Evolutionary conservation across 768 basidiomycete species (phyloP).

Genomic region (Terana coerulea): DNA sequence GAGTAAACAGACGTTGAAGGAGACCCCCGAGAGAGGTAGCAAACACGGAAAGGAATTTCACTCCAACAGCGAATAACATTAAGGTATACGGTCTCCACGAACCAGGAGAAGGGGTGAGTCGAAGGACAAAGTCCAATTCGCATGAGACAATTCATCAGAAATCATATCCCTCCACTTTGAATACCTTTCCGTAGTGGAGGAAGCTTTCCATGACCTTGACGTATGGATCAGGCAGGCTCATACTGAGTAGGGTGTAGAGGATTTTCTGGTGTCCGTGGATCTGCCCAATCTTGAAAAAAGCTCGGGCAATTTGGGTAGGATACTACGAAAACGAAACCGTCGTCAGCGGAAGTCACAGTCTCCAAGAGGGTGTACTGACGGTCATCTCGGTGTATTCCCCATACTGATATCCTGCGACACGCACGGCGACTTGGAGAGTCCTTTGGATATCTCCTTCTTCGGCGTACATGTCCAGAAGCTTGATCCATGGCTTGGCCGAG

Average conservation of each 20-base stretch:
- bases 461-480: conserved; percentile 94
- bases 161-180: conserved; percentile 85
- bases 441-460: conserved; percentile 93
- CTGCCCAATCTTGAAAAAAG: conserved; percentile 91
- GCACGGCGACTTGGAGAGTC: conserved; percentile 86
- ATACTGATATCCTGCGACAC: conserved; percentile 89
- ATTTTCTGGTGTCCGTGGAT: conserved; percentile 94
- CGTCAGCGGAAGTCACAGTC: conserved; percentile 5
- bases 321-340: conserved; percentile 48
- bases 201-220: conserved; percentile 93
- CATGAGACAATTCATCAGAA: conserved; percentile 32
- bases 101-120: not conserved
- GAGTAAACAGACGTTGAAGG: too few relatives aligned
- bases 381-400: conserved; percentile 88
- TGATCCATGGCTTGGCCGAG: conserved; percentile 89
- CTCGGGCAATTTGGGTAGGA: conserved; percentile 85
- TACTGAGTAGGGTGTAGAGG: conserved; percentile 86
- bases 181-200: conserved; percentile 80
- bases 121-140: too few relatives aligned
- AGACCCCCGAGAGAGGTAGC: too few relatives aligned
- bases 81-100: conserved; percentile 8
- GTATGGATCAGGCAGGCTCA: conserved; percentile 88
- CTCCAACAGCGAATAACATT: conserved; percentile 1
- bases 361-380: conserved; percentile 43
- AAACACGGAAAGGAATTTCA: too few relatives aligned